A percentile compares a stretch with the other conserved stretches of the same genome.
Conservation (phyloP, 1,284 basidiomycete species). For the Trichosporon asahii region DNA sequence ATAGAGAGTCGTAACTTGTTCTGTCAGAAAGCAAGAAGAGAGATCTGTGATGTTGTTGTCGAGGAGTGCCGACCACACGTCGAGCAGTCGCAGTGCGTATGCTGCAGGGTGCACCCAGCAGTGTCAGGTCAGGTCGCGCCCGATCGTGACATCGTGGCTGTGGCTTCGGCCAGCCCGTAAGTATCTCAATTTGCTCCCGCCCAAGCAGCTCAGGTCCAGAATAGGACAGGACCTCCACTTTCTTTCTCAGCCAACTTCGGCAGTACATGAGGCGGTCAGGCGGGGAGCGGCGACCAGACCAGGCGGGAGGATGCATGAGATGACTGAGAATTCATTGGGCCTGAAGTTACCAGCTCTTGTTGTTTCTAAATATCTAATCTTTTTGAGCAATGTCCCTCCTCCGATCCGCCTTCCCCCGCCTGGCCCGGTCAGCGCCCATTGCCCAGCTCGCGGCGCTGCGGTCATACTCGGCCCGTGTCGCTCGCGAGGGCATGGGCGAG, state of each 20-base stretch:
- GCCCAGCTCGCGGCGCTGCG: constrained; percentile 11
- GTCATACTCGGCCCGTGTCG: constrained; percentile 15
- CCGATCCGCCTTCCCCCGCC: neutral
- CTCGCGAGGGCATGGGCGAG: constrained; percentile 49
- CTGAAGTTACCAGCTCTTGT: neutral
- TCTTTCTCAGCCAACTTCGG: neutral
- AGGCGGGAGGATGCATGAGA: constrained; percentile 2
- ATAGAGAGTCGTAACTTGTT: neutral
- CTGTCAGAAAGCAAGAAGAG: neutral
- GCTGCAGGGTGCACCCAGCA: neutral
- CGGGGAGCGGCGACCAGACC: neutral
- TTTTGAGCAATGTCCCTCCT: constrained; percentile 9
- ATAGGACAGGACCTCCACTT: neutral
- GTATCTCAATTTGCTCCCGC: constrained; percentile 7
- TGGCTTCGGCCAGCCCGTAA: neutral
- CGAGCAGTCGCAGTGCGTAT: neutral
- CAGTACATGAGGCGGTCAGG: neutral
- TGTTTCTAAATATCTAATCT: neutral
- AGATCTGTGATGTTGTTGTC: neutral
- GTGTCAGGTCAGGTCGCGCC: neutral
- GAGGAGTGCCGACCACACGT: neutral
- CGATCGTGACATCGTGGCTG: constrained; percentile 11
- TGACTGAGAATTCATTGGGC: constrained; percentile 4
- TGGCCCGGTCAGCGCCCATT: neutral
- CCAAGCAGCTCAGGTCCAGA: neutral